Evolutionary conservation across 2,329 filamentous ascomycete species (phyloP).

Genomic region (Diaporthe humulicola): DNA sequence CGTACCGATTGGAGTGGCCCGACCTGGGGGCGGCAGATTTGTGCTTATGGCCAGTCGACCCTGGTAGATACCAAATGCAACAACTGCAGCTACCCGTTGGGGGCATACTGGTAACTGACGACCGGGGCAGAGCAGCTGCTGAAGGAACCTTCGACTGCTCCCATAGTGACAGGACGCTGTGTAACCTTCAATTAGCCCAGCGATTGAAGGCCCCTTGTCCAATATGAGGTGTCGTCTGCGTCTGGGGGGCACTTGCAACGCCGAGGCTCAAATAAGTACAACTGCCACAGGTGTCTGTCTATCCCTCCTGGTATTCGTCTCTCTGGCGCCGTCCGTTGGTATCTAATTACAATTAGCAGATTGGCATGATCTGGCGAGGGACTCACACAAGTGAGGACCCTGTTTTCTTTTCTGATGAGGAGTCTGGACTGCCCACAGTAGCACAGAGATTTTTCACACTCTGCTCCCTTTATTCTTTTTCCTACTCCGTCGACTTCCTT

Average conservation of each 20-base stretch:
- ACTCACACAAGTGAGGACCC: not conserved
- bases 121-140: constrained; percentile 9
- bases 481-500: not conserved
- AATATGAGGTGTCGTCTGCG: constrained; percentile 30
- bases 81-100: constrained; percentile 35
- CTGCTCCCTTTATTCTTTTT: constrained; percentile 4
- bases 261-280: constrained; percentile 28
- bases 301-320: constrained; percentile 9
- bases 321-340: constrained; percentile 23
- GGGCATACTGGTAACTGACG: constrained; percentile 18
- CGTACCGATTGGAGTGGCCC: constrained; percentile 22
- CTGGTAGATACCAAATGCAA: constrained; percentile 30
- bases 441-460: constrained; percentile 7
- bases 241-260: constrained; percentile 2
- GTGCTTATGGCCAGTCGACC: constrained; percentile 25
- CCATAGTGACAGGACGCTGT: constrained; percentile 34
- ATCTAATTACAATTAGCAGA: constrained; percentile 23
- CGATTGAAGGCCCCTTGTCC: constrained; percentile 12
- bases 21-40: constrained; percentile 8
- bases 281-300: constrained; percentile 25
- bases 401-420: constrained; percentile 12
- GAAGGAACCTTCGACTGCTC: constrained; percentile 30
- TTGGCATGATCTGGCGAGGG: constrained; percentile 23
- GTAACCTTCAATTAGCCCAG: constrained; percentile 28
- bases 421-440: constrained; percentile 4